A percentile compares a stretch with the other conserved stretches of the same genome.
These are phyloP conservation scores for Panellus pusillus DNA, from an alignment of 768 basidiomycete genomes.

Conservation along the genomic window DNA sequence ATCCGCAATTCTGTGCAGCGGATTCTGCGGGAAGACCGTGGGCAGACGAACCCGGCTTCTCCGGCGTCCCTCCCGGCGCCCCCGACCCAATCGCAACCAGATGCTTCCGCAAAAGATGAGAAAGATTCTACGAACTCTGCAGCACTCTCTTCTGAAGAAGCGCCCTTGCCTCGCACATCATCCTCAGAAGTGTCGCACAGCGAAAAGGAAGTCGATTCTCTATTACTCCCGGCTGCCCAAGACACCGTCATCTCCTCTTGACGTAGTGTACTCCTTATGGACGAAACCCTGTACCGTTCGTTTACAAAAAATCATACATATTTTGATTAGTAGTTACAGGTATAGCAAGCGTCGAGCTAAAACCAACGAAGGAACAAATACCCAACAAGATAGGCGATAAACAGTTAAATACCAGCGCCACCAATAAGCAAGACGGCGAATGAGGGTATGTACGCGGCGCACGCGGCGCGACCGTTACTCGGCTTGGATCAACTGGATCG, in stretches of 20 bases:
- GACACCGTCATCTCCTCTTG: conserved; percentile 1
- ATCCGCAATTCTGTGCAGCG: conserved; percentile 45
- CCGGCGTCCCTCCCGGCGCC: background rate
- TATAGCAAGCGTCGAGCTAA: conserved; percentile 23
- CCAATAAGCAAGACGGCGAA: conserved; percentile 15
- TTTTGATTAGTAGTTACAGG: conserved; percentile 17
- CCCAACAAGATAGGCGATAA: conserved; percentile 38
- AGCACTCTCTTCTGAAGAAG: conserved; percentile 7
- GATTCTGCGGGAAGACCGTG: conserved; percentile 44
- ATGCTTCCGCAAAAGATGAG: conserved; percentile 8
- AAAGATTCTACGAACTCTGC: conserved; percentile 1
- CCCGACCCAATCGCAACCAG: conserved; percentile 11
- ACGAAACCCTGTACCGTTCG: background rate
- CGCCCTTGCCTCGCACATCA: conserved; percentile 4
- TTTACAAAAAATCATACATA: background rate
- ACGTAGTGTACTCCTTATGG: too few relatives aligned
- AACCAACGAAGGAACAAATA: conserved; percentile 18
- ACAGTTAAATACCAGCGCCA: conserved; percentile 26
- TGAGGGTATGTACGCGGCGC: conserved; percentile 10
- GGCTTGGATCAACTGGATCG: conserved; percentile 51
- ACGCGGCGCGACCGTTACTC: conserved; percentile 33
- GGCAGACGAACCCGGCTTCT: conserved; percentile 17
- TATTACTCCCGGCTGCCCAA: conserved; percentile 6
- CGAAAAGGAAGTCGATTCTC: conserved; percentile 10
- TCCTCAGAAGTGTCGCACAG: conserved; percentile 6